A percentile compares a stretch with the other conserved stretches of the same genome.
These are phyloP conservation scores for Trichomonascaceae sp. DNA, from an alignment of 1,139 yeast species.

Conservation along the genomic window DNA sequence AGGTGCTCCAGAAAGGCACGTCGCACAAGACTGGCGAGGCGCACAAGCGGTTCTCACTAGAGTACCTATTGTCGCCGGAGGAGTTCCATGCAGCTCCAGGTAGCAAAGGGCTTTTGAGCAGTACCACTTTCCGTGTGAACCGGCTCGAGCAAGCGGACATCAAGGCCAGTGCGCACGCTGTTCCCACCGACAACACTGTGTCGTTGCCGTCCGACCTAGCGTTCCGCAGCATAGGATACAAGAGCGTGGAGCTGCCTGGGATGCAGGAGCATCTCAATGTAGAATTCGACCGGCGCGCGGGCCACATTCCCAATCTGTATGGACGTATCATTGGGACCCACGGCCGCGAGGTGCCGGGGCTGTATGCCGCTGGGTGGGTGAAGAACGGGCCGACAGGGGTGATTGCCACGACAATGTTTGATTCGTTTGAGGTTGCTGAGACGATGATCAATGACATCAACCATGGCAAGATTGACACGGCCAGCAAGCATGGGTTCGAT, in stretches of 20 bases:
- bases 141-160: slow-evolving; percentile 25
- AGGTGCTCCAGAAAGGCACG: slow-evolving; percentile 41
- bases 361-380: slow-evolving; percentile 90
- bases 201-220: slow-evolving; percentile 49
- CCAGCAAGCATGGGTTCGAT: slow-evolving; percentile 22
- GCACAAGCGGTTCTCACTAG: slow-evolving; percentile 50
- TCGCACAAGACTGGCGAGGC: slow-evolving; percentile 9
- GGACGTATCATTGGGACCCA: slow-evolving; percentile 41
- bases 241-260: slow-evolving; percentile 51
- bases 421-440: slow-evolving; percentile 64
- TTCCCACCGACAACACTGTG: slow-evolving; percentile 30
- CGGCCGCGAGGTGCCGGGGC: slow-evolving; percentile 31
- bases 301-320: slow-evolving; percentile 42
- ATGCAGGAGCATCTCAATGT: slow-evolving; percentile 37
- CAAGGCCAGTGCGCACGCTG: slow-evolving; percentile 24
- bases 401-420: slow-evolving; percentile 83
- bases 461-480: slow-evolving; percentile 10
- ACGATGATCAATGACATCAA: slow-evolving; percentile 39
- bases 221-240: slow-evolving; percentile 75
- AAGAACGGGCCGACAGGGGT: slow-evolving; percentile 83
- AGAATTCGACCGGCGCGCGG: slow-evolving; percentile 38
- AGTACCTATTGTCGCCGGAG: slow-evolving; percentile 56
- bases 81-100: slow-evolving; percentile 32
- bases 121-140: slow-evolving; percentile 40
- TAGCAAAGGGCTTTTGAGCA: slow-evolving; percentile 29